Evolutionary conservation across 2,329 filamentous ascomycete species (phyloP).

Genomic region (Cladosporium austrohemisphaericum): DNA sequence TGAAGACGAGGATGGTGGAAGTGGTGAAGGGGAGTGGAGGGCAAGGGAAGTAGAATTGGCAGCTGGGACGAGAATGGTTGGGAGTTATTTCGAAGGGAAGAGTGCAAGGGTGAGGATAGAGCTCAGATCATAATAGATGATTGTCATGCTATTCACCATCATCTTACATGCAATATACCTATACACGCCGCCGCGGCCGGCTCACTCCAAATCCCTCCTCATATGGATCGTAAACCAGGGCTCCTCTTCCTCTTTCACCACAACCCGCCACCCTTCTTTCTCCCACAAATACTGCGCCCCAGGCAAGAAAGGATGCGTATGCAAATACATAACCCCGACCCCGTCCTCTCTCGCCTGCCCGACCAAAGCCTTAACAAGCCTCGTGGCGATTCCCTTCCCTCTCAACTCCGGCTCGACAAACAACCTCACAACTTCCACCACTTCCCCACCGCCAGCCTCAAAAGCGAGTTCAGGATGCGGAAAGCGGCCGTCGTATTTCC

Average conservation of each 20-base stretch:
- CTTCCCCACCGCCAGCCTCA: background rate
- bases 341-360: conserved; percentile 3
- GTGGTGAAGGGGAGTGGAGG: conserved; percentile 57
- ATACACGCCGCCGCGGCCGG: too few species aligned
- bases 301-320: conserved; percentile 9
- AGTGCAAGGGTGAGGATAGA: conserved; percentile 66
- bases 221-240: conserved; percentile 20
- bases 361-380: conserved; percentile 1
- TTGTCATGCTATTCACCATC: too few species aligned
- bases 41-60: conserved; percentile 75
- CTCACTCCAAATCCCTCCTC: conserved; percentile 21
- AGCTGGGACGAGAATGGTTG: conserved; percentile 75
- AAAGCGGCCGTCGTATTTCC: conserved; percentile 8
- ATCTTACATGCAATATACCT: too few species aligned
- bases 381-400: conserved; percentile 3
- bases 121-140: too few species aligned
- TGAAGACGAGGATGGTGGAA: conserved; percentile 38
- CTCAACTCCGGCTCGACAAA: background rate
- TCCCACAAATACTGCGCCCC: conserved; percentile 8
- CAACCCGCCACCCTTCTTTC: conserved; percentile 9
- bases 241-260: conserved; percentile 5
- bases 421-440: conserved; percentile 6
- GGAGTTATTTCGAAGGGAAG: conserved; percentile 73
- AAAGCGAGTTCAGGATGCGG: background rate
- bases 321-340: conserved; percentile 6